Base-by-base conservation (phyloP, 2,329 filamentous ascomycete species). In the Aspergillus neoniger region DNA sequence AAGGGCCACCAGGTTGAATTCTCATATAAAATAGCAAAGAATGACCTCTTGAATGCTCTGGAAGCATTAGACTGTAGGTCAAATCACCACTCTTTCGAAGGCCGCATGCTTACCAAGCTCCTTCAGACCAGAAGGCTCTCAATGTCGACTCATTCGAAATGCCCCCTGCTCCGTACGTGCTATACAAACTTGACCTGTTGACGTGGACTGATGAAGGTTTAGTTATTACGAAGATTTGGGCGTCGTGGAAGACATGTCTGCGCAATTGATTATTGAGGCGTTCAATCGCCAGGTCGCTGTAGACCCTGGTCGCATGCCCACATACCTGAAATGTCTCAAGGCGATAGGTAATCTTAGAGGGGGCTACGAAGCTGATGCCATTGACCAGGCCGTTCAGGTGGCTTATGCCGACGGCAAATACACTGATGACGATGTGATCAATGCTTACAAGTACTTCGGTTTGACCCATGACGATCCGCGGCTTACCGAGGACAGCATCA, bases 291-390 rank as follows among this genome's bases (percentile, higher is more conserved):
- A 91, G 74, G 76, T 81, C 23, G 70, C 76, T 8, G 82, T 81
- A 54, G 86, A 91, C 70, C 80, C 82, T 19, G 64, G 67, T 19
- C 83, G 85, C 61, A 77, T 78, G 17, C 75, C 86, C 2, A 85
- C 86, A 69, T 91, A 90, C 70, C 81, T 90, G 61, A 83, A 88
- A 72, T 88, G 85, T 67, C 77, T 91, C n/a, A 81, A 83, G 65
- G 78, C 82, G 50, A 83, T 91, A 56, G 83, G 84, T 15, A 76
- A 77, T 23, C 81, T 83, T 17, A 79, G 87, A 56, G 71, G 68
- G 25, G 71, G 72, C 1, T 63, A 72, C 49, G 75, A 81, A 36
- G 87, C 83, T 69, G 81, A 85, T 44, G 71, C 79, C 7, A 81
- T 91, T n/a, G 77, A 85, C 44, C 80, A 80, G 36, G 84, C 86